Conservation (phyloP, 352 stramenopile genomes). For the Globisporangium sylvaticum region DNA sequence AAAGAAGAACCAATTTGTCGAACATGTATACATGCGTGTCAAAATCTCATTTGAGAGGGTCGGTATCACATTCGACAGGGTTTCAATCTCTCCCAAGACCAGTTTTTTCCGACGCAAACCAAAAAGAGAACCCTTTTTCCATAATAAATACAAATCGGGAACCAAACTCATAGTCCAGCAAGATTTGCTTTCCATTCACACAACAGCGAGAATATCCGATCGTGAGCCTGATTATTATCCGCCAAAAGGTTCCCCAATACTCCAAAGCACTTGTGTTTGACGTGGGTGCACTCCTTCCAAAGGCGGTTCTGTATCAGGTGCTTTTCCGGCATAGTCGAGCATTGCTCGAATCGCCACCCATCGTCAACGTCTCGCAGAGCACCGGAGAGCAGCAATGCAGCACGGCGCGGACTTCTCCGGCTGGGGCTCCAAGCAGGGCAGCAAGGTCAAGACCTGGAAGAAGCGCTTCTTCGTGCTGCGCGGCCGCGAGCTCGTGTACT, state of each 20-base stretch:
- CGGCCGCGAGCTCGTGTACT: conserved; percentile 32
- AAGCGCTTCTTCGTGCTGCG: conserved; percentile 48
- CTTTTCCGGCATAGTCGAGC: background rate
- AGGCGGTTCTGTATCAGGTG: background rate
- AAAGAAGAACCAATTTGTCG: no score
- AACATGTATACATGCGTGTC: no score
- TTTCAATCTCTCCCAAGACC: background rate
- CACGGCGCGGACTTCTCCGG: conserved; percentile 36
- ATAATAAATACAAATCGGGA: background rate
- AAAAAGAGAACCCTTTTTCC: background rate
- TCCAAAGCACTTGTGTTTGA: background rate
- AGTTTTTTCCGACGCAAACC: background rate
- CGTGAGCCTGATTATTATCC: background rate
- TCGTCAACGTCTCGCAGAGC: background rate
- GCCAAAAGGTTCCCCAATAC: background rate
- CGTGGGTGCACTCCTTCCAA: background rate
- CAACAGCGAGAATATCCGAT: background rate
- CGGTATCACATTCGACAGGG: background rate
- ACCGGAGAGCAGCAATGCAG: background rate
- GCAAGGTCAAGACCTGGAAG: conserved; percentile 50
- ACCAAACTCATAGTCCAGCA: background rate
- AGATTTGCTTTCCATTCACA: background rate
- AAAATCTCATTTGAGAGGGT: background rate
- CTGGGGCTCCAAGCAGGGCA: conserved; percentile 72
- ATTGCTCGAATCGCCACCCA: background rate